A percentile compares a stretch with the other conserved stretches of the same genome.
Conservation (phyloP, 2,329 filamentous ascomycete genomes). For the Tolypocladium album region DNA sequence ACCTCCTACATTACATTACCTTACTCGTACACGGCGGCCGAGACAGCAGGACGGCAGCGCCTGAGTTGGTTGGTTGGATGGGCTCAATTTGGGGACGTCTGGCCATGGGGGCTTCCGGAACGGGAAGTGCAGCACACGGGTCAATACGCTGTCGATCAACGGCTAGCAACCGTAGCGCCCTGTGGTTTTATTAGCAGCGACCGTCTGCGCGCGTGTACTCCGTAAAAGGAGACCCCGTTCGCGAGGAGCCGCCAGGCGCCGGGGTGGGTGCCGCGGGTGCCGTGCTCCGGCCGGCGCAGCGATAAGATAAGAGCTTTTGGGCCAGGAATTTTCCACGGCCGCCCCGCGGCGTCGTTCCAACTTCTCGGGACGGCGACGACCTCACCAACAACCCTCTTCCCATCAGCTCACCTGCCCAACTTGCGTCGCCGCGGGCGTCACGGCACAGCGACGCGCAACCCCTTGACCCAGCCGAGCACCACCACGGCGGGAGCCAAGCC, state of each 20-base stretch:
- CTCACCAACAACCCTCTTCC: not conserved
- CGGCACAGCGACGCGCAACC: not conserved
- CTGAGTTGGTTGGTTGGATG: no score
- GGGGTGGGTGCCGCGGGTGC: not conserved
- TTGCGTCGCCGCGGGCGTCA: not conserved
- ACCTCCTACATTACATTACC: not conserved
- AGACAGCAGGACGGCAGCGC: not conserved
- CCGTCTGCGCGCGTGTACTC: no score
- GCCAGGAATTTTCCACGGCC: not conserved
- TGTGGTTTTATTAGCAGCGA: not conserved
- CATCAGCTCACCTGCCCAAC: not conserved
- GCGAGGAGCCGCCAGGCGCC: no score
- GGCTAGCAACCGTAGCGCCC: not conserved
- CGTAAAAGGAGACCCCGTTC: no score
- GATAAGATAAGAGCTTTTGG: constrained; percentile 16
- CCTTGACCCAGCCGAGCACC: not conserved
- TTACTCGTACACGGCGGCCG: no score
- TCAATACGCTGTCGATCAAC: not conserved
- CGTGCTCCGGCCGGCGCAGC: not conserved
- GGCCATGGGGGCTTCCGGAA: not conserved
- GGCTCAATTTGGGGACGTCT: not conserved
- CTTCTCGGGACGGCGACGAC: not conserved
- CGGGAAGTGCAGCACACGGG: not conserved
- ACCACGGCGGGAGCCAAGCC: not conserved
- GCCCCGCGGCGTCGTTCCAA: not conserved